phyloP scores from a whole-genome alignment of 768 basidiomycete species.

The Kwoniella europaea region DNA sequence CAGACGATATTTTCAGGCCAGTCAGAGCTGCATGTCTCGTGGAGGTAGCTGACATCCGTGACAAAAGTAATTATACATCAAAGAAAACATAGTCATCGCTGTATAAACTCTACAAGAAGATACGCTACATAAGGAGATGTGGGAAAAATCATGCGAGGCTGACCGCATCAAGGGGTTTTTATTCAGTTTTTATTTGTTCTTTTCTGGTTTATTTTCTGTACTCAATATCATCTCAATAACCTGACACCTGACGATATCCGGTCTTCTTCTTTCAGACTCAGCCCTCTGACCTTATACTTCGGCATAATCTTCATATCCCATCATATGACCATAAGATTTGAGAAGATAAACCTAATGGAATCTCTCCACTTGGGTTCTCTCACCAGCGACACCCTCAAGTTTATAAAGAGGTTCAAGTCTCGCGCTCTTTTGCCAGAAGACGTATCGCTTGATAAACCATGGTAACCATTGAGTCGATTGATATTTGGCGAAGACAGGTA shows the following conservation, averaged over 20 bases:
- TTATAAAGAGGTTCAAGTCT: conserved; percentile 33
- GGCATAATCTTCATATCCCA: not conserved
- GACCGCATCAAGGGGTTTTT: too few species aligned
- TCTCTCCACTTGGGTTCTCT: conserved; percentile 25
- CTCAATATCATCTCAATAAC: not conserved
- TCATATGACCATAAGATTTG: not conserved
- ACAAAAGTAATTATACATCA: not conserved
- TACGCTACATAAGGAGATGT: not conserved
- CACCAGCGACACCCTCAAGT: conserved; percentile 32
- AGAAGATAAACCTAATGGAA: conserved; percentile 15
- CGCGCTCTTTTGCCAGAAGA: conserved; percentile 30
- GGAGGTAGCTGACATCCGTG: not conserved
- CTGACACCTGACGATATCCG: not conserved
- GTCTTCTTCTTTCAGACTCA: too few species aligned
- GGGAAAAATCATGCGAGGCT: not conserved
- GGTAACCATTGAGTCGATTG: conserved; percentile 42
- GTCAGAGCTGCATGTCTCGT: too few species aligned
- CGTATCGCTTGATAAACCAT: conserved; percentile 49
- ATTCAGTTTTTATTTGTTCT: too few species aligned
- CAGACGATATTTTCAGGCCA: too few species aligned
- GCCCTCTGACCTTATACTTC: too few species aligned
- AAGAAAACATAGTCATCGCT: not conserved
- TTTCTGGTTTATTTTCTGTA: not conserved
- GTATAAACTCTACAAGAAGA: not conserved
- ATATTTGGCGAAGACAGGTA: conserved; percentile 37